These are phyloP conservation scores for Dalbergia oliveri DNA, from an alignment of 306 rosid species.

Conservation along the genomic window DNA sequence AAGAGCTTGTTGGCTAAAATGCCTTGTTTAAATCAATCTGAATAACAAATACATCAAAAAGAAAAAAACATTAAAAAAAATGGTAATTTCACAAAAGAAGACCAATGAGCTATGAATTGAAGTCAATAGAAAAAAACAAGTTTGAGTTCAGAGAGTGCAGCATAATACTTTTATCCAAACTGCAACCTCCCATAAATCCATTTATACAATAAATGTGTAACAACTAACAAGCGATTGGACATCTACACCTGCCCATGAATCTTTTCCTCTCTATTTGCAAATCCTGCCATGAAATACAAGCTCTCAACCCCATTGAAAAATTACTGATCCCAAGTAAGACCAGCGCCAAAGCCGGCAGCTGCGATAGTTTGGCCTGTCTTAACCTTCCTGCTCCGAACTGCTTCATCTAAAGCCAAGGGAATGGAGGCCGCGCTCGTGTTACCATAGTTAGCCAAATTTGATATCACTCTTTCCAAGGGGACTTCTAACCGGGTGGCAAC, in stretches of 20 bases:
- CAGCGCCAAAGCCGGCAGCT: constrained; percentile 94
- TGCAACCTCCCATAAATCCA: constrained; percentile 20
- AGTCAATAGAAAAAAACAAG: constrained; percentile 19
- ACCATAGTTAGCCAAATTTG: constrained; percentile 89
- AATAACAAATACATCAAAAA: constrained; percentile 35
- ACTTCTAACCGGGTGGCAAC: constrained; percentile 81
- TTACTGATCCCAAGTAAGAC: constrained; percentile 94
- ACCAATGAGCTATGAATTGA: constrained; percentile 13
- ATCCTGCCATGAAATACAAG: constrained; percentile 12
- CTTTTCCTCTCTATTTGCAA: constrained; percentile 7
- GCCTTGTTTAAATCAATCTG: constrained; percentile 45
- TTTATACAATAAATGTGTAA: constrained; percentile 38
- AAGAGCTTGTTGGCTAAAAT: constrained; percentile 23
- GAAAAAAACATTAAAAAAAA: not conserved
- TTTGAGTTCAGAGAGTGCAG: constrained; percentile 32
- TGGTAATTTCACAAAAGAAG: constrained; percentile 36
- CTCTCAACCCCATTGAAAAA: constrained; percentile 80
- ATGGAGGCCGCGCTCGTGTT: constrained; percentile 97
- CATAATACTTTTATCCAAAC: constrained; percentile 41
- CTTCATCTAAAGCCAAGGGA: constrained; percentile 94
- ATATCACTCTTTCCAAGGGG: constrained; percentile 83
- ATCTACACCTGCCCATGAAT: constrained; percentile 34
- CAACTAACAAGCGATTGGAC: constrained; percentile 10
- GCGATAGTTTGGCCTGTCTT: constrained; percentile 85
- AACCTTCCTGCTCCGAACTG: constrained; percentile 83